Base-by-base conservation (phyloP, 345 rosid species). In the Euclidium syriacum region DNA sequence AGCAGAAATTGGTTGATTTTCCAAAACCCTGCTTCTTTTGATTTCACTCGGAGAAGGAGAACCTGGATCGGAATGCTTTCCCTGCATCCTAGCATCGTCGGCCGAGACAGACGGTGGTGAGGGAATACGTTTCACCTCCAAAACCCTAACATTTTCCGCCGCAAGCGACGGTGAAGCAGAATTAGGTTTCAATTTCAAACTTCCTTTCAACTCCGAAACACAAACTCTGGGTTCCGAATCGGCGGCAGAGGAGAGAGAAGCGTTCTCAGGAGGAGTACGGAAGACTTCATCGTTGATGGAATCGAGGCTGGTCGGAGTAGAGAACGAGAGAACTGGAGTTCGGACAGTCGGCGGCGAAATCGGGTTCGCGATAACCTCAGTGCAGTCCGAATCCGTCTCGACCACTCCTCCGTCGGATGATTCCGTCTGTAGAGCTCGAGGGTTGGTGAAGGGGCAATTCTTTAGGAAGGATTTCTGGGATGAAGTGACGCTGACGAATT, bases 211-310 rank as follows among this genome's bases (percentile, higher is more conserved):
- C 17, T 20, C 51, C 25, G 53, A 44, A 55, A 44, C 38, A 48
- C 70, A 32, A 32, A 35, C 11, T 34, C 2, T 27, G 2, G 54
- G 38, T 9, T 65, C 63, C 3, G 67, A 68, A 19, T 60, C 61
- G 11, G 67, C 54, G 0, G 49, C 67, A 19, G 55, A 51, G 40
- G 73, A 68, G 39, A 61, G 55, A 52, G 73, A 60, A 0, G 67
- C 55, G 67, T 51, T 43, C 34, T 68, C 67, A 7, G 67, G 73
- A 52, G 73, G 73, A 18, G 73, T 68, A 42, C 62, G 62, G 22
- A 60, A 69, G 7, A 69, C 55, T 4, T 69, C 73, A 7, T 42
- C 41, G 34, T 69, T 69, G 49, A 34, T 19, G 0, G 73, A 69
- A 43, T 60, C 62, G 55, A 34, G 40, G 17, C 67, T 52, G 3